These are phyloP conservation scores for Zychaea mexicana DNA, from an alignment of 371 early-diverging fungal species.

Conservation along the genomic window DNA sequence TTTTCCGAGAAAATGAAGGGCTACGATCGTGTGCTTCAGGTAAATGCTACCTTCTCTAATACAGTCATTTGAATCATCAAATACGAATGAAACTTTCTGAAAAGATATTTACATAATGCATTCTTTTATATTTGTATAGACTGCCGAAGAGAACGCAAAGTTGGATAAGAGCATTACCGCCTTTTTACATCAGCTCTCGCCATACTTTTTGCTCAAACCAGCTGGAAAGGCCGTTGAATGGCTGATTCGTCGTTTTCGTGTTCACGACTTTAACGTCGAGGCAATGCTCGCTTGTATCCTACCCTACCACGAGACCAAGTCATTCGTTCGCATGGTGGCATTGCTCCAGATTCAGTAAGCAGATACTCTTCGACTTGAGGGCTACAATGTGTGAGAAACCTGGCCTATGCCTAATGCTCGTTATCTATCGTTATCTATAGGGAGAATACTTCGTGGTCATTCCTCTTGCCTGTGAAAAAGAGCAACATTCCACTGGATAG, in stretches of 20 bases:
- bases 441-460: slow-evolving; percentile 68
- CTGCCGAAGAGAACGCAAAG: slow-evolving; percentile 79
- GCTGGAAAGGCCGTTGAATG: slow-evolving; percentile 92
- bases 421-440: slow-evolving; percentile 29
- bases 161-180: slow-evolving; percentile 75
- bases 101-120: too few relatives aligned
- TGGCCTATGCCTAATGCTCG: too few relatives aligned
- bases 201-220: slow-evolving; percentile 80
- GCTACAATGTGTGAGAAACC: too few relatives aligned
- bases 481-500: slow-evolving; percentile 65
- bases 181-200: slow-evolving; percentile 79
- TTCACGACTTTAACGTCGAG: slow-evolving; percentile 87
- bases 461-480: slow-evolving; percentile 64
- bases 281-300: slow-evolving; percentile 75
- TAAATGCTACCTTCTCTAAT: too few relatives aligned
- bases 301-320: slow-evolving; percentile 93
- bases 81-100: too few relatives aligned
- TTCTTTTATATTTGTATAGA: too few relatives aligned
- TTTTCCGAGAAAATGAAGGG: slow-evolving; percentile 83
- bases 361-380: too few relatives aligned
- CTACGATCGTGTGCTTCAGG: slow-evolving; percentile 76
- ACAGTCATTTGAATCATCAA: background rate
- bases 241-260: slow-evolving; percentile 88
- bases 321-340: slow-evolving; percentile 81
- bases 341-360: slow-evolving; percentile 69